phyloP scores from a whole-genome alignment of 225 moss, liverwort and hornwort species.

The Asterella californica region DNA sequence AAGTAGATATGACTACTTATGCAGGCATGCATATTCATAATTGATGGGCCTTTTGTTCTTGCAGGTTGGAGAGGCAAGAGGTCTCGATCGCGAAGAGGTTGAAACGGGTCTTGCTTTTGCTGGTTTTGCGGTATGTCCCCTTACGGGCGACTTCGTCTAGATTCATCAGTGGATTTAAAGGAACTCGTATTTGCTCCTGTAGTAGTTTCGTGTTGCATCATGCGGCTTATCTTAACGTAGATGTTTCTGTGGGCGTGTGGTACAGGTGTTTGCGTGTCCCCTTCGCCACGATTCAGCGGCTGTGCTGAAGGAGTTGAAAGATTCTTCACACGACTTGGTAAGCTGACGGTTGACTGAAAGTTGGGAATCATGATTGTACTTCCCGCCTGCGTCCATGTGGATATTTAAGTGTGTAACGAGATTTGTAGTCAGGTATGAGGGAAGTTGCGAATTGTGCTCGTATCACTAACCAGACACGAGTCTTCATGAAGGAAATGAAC shows the following conservation, averaged over 20 bases:
- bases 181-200: not conserved
- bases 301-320: slow-evolving; percentile 76
- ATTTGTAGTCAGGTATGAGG: not conserved
- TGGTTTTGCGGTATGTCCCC: slow-evolving; percentile 69
- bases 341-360: not conserved
- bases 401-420: not conserved
- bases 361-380: not conserved
- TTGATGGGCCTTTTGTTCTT: not conserved
- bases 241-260: not conserved
- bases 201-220: not conserved
- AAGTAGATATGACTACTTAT: not conserved
- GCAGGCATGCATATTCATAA: not conserved
- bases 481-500: not conserved
- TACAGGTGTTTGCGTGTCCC: slow-evolving; percentile 91
- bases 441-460: not conserved
- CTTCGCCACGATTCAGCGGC: slow-evolving; percentile 79
- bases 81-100: slow-evolving; percentile 73
- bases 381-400: not conserved
- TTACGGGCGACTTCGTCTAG: not conserved
- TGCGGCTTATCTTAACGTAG: not conserved
- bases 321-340: slow-evolving; percentile 90
- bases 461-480: not conserved
- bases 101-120: slow-evolving; percentile 74
- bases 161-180: not conserved
- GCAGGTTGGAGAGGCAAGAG: slow-evolving; percentile 89